Base-by-base conservation (phyloP, 2,329 filamentous ascomycete species). In the Samsoniella hepiali region DNA sequence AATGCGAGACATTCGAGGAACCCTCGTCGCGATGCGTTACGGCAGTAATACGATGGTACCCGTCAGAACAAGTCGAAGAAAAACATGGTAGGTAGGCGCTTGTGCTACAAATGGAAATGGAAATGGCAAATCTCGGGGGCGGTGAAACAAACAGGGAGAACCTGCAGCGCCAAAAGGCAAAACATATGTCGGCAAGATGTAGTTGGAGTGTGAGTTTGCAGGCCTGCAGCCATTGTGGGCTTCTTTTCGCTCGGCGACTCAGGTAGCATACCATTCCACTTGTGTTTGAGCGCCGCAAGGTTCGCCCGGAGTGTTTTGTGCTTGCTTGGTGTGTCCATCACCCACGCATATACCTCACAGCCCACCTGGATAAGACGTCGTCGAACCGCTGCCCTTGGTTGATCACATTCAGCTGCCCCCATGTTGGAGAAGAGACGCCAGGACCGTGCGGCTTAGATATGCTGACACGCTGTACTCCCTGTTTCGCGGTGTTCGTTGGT, bases 141-240 rank as follows among this genome's bases (percentile, higher is more conserved):
- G 42, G 51, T 55, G 59, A 62, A 55, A 62, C 50, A 56, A 45
- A 40, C 42, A 62, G 32, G 40, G 59, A 62, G 59, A 22, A 5
- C 5, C n/a, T 44, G 40, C 5, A 13, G 51, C 40, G 51, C 51
- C 31, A 38, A 47, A 56, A 40, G 38, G 42, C 59, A 62, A 62
- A 56, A 62, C 51, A 51, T n/a, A 27, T 38, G 42, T 36, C 47
- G 2, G 22, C 22, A 61, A 27, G 53, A 27, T 11, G 32, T 44
- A 32, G 40, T 53, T 54, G 17, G 38, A 55, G 40, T 9, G 59
- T n/a, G 49, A 62, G 59, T 55, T 22, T 22, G 22, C 22, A 22
- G 22, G 22, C 22, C 22, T 47, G 59, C 50, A 62, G 50, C 50
- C 50, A 55, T 49, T 56, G 59, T 62, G 59, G 59, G 40, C 59